Base-by-base conservation (phyloP, 805 yeast species). In the Cephaloascus fragrans region DNA sequence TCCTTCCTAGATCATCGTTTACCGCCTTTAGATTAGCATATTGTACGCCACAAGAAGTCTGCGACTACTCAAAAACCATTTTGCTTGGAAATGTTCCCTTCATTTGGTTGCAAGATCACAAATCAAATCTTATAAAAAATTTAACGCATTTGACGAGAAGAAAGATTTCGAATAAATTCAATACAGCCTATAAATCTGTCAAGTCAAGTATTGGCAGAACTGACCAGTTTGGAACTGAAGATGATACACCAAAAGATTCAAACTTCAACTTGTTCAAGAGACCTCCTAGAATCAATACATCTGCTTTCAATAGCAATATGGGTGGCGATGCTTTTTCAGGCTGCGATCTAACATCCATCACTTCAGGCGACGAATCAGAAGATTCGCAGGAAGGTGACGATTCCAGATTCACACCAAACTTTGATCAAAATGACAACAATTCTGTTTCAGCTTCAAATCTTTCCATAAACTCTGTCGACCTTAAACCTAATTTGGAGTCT, bases 61-160 rank as follows among this genome's bases (percentile, higher is more conserved):
- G 75, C 18, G 59, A 62, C n/a, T 57, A 62, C 9, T 67, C 85
- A 1, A 61, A 62, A 36, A 61, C 69, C 2, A 55, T 72, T 0
- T 57, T 80, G 6, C 46, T 83, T 4, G 90, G 90, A 0, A 62
- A 68, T 1, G 52, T 79, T 2, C 90, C 89, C 0, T 55, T 57
- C 18, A 52, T 69, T 10, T 83, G 86, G 87, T 50, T 61, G 15
- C 44, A 56, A 16, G 69, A 70, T 35, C 57, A 57, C 14, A 53
- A 46, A 18, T 48, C 48, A n/a, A 50, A 53, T 5, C 18, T 59
- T n/a, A 19, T 59, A 20, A 44, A 44, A 26, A 37, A 48, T 3
- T 42, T 51, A 36, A 32, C 44, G 14, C 34, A 20, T 44, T 46
- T n/a, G 41, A 43, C 37, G 36, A 39, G 18, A 45, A 41, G 26